Conservation (phyloP, 148 eudicot species). For the Rhododendron kiyosumense region DNA sequence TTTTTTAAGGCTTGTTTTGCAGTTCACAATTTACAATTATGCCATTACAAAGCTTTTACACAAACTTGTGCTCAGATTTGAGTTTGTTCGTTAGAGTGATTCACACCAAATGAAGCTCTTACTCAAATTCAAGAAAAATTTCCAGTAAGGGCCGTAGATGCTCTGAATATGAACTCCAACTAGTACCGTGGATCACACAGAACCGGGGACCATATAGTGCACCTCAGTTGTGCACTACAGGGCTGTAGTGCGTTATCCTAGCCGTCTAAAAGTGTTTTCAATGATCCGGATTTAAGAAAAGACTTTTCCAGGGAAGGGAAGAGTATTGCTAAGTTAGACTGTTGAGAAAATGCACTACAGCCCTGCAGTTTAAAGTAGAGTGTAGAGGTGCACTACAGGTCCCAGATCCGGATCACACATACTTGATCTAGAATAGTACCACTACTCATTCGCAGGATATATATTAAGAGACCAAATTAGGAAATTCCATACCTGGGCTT, state of each 20-base stretch:
- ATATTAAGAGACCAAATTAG: neutral
- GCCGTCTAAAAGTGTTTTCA: too few relatives aligned
- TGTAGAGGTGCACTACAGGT: too few relatives aligned
- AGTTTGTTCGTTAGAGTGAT: neutral
- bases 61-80: neutral
- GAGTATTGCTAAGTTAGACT: too few relatives aligned
- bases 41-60: neutral
- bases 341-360: too few relatives aligned
- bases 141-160: too few relatives aligned
- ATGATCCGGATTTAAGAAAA: too few relatives aligned
- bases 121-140: neutral
- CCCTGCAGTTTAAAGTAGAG: too few relatives aligned
- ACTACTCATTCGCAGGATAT: neutral
- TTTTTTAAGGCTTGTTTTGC: neutral
- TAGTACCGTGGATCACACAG: neutral
- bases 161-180: neutral
- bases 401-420: neutral
- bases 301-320: too few relatives aligned
- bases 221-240: too few relatives aligned
- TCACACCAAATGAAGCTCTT: neutral
- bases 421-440: neutral
- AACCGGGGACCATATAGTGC: too few relatives aligned
- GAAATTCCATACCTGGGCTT: conserved; percentile 52
- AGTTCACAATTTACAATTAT: too few relatives aligned
- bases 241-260: too few relatives aligned